Percentiles rank a stretch among this genome's conserved stretches.
Evolutionary conservation across 2,329 filamentous ascomycete species (phyloP).

Genomic region (Akanthomyces dipterigenus): DNA sequence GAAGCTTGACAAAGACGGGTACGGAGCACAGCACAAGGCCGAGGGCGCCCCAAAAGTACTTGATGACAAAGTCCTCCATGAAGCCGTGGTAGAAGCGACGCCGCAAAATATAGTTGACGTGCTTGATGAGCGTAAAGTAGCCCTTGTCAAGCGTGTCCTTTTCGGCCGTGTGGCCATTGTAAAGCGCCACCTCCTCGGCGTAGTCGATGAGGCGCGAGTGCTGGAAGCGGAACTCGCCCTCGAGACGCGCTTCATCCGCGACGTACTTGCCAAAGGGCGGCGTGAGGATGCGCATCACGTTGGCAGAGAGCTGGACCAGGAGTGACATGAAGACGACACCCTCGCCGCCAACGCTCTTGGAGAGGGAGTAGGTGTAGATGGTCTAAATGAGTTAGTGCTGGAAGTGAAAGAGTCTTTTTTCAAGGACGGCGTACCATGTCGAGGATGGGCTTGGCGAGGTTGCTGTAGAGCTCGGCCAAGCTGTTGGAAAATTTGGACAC

Average conservation of each 20-base stretch:
- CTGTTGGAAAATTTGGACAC: slow-evolving; percentile 95
- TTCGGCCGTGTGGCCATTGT: slow-evolving; percentile 85
- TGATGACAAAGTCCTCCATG: slow-evolving; percentile 99
- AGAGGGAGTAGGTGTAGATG: slow-evolving; percentile 93
- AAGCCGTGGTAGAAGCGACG: slow-evolving; percentile 94
- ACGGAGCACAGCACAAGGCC: slow-evolving; percentile 88
- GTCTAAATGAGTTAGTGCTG: slow-evolving; percentile 34
- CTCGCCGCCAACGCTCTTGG: slow-evolving; percentile 91
- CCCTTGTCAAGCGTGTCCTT: slow-evolving; percentile 97
- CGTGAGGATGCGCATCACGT: slow-evolving; percentile 87
- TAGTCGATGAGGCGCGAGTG: slow-evolving; percentile 94
- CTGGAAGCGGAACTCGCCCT: slow-evolving; percentile 94
- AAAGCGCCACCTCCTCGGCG: slow-evolving; percentile 89
- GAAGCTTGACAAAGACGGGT: slow-evolving; percentile 91
- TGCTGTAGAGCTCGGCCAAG: slow-evolving; percentile 90
- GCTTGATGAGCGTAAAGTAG: slow-evolving; percentile 98
- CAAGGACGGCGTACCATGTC: slow-evolving; percentile 61
- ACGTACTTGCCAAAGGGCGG: slow-evolving; percentile 97
- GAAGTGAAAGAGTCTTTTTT: not conserved
- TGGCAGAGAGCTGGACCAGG: slow-evolving; percentile 86
- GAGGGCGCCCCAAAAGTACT: slow-evolving; percentile 97
- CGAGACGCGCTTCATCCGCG: slow-evolving; percentile 86
- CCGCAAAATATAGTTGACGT: slow-evolving; percentile 91
- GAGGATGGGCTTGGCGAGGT: slow-evolving; percentile 86
- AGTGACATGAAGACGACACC: slow-evolving; percentile 93